Percentiles rank a stretch among this genome's conserved stretches.
These are phyloP conservation scores for Diplogelasinospora grovesii DNA, from an alignment of 495 filamentous ascomycete species.

Conservation along the genomic window DNA sequence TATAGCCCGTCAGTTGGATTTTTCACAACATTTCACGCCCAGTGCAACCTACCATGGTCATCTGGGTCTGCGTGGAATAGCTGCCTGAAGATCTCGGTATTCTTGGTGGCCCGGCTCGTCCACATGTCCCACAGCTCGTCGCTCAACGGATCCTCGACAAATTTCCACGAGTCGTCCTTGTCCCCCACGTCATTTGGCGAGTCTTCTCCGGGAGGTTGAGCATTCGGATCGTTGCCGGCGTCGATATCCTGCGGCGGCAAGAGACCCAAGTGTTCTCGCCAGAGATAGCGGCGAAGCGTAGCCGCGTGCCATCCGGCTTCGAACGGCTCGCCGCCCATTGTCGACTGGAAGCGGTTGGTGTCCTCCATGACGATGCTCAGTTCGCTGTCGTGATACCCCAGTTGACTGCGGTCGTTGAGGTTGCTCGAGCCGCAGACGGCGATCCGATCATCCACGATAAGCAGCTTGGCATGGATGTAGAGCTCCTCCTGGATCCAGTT, in stretches of 20 bases:
- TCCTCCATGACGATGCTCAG: constrained; percentile 92
- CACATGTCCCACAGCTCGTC: constrained; percentile 82
- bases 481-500: constrained; percentile 94
- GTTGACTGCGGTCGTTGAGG: constrained; percentile 88
- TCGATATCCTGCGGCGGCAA: constrained; percentile 68
- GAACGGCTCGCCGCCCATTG: constrained; percentile 73
- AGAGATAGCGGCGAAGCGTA: constrained; percentile 76
- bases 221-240: constrained; percentile 66
- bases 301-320: constrained; percentile 70
- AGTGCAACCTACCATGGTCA: constrained; percentile 61
- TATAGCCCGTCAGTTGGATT: too few relatives aligned
- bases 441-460: constrained; percentile 77
- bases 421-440: constrained; percentile 85
- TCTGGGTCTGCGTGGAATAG: constrained; percentile 94
- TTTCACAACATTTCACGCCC: too few relatives aligned
- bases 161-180: constrained; percentile 57
- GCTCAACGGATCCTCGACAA: constrained; percentile 74
- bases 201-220: constrained; percentile 65
- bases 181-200: constrained; percentile 63
- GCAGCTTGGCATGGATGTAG: constrained; percentile 84
- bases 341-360: constrained; percentile 59
- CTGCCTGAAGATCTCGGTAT: constrained; percentile 77
- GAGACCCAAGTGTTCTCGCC: constrained; percentile 89
- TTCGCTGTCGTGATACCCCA: constrained; percentile 86
- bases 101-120: constrained; percentile 67